These are phyloP conservation scores for Fusarium sp. DNA, from an alignment of 2,329 filamentous ascomycete species.

Conservation along the genomic window DNA sequence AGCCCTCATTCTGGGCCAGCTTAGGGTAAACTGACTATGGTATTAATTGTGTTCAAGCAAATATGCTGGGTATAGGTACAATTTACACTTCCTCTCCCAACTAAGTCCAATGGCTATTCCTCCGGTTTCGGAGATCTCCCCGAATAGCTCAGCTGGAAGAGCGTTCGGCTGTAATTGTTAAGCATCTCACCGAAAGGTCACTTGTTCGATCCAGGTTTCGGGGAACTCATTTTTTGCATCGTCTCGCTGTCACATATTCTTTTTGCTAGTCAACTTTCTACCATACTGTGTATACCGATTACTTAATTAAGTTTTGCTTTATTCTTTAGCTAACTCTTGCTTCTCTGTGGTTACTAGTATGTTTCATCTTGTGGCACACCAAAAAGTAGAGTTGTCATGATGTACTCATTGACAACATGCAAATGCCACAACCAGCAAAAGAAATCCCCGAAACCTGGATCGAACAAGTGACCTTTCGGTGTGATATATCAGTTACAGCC, in stretches of 20 bases:
- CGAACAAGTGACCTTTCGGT: conserved; percentile 43
- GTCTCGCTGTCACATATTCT: background rate
- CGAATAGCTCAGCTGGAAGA: conserved; percentile 43
- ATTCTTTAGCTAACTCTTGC: no score
- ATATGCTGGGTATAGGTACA: background rate
- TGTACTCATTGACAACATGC: background rate
- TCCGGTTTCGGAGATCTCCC: conserved; percentile 21
- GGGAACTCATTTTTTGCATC: conserved; percentile 32
- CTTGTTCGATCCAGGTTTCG: conserved; percentile 44
- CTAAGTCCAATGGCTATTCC: conserved; percentile 22
- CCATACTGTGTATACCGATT: no score
- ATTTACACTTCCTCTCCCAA: background rate
- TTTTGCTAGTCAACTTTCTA: no score
- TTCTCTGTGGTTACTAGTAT: no score
- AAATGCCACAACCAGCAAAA: conserved; percentile 7
- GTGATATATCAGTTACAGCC: conserved; percentile 34
- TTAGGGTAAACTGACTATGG: no score
- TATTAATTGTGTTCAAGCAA: accelerated
- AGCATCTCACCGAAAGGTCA: conserved; percentile 39
- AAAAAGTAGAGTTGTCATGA: background rate
- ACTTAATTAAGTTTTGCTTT: no score
- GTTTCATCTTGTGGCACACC: no score
- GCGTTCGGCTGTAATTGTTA: conserved; percentile 41
- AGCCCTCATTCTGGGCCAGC: no score
- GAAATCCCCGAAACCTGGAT: conserved; percentile 41